Base-by-base conservation (phyloP, 495 filamentous ascomycete genomes). In the Xylaria cubensis region DNA sequence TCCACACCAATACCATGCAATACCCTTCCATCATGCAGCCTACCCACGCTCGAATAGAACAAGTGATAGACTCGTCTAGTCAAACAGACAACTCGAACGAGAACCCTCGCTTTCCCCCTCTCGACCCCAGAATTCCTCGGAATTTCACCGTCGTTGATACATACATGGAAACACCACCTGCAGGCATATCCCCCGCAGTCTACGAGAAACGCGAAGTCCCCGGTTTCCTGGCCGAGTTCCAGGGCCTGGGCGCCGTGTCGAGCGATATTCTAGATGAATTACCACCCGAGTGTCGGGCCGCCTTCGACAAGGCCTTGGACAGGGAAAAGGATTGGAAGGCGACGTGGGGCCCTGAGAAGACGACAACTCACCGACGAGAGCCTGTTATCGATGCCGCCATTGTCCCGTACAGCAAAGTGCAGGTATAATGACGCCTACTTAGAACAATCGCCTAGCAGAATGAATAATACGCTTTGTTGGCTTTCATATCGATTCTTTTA, bases 1-100 rank as follows among this genome's bases (percentile, higher is more conserved):
- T 95, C 29, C 94, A 98, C 82, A 97, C 96, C 53, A 99, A 99
- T 78, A 74, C 84, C 51, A 92, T 98, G 86, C 92, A 93, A 74
- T 96, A 92, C 75, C 97, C 96, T 0, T 88, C 88, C 70, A 93
- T 88, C 74, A 97, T 93, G 86, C 97, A 99, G 82, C 94, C 96
- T 0, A 95, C 95, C 2, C 92, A 93, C 78, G 93, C 89, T 10
- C 89, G 90, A 66, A 93, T 94, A 86, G 93, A 94, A 81, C 88
- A 90, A 56, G 80, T 94, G 17, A 32, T 73, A 51, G 78, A 82
- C 64, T 74, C 75, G 67, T 67, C 77, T 82, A 71, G 80, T 76
- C 44, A 72, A 2, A 67, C 70, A 13, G 74, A 50, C 41, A 78
- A 46, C 41, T 78, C 74, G 46, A 79, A 83, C 46, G 39, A 32